Conservation (phyloP, 192 early-diverging fungal genomes). For the Backusella parvicylindrica region DNA sequence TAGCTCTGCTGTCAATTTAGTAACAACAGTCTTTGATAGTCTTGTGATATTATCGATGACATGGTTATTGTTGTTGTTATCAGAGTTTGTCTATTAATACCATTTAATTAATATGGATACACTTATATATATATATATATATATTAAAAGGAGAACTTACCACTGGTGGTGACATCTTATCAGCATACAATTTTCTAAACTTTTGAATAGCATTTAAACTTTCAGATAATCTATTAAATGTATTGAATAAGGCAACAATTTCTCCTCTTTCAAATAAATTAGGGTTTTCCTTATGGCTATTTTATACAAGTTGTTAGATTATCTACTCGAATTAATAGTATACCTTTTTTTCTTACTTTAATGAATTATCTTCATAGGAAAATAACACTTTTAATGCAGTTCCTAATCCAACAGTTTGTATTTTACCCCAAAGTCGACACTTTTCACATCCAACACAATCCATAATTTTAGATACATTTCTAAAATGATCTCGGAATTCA, state of each 20-base stretch:
- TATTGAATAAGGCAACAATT: slow-evolving; percentile 89
- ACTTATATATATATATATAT: not conserved
- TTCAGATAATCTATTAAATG: slow-evolving; percentile 84
- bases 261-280: slow-evolving; percentile 69
- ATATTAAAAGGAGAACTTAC: not conserved
- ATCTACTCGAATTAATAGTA: not conserved
- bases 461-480: slow-evolving; percentile 97
- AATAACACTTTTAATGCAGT: slow-evolving; percentile 96
- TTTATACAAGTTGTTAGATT: not conserved
- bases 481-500: slow-evolving; percentile 89
- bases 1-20: not conserved
- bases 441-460: slow-evolving; percentile 99
- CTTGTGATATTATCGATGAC: not conserved
- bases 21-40: not conserved
- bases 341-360: slow-evolving; percentile 40
- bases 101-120: not conserved
- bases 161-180: slow-evolving; percentile 13
- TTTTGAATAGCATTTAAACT: slow-evolving; percentile 75
- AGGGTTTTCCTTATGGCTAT: slow-evolving; percentile 47
- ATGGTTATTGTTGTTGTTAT: not conserved
- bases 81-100: not conserved
- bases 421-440: slow-evolving; percentile 97
- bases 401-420: slow-evolving; percentile 93
- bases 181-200: slow-evolving; percentile 77
- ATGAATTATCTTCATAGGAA: slow-evolving; percentile 63